Evolutionary conservation across 495 filamentous ascomycete genomes (phyloP).

Genomic region (Chlorociboria aeruginascens): DNA sequence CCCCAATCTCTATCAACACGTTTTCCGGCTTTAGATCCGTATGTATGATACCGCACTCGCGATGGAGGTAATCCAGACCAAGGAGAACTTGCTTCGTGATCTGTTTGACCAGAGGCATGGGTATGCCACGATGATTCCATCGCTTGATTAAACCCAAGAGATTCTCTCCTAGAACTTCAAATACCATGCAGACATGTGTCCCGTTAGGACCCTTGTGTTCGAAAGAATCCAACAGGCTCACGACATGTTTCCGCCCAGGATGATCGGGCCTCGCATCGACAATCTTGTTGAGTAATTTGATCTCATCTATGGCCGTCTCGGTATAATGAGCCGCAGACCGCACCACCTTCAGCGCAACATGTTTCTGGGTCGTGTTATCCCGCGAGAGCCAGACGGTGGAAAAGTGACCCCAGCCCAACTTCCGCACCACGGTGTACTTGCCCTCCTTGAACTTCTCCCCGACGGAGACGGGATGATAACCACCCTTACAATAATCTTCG

Average conservation of each 20-base stretch:
- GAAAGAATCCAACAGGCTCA: conserved; percentile 91
- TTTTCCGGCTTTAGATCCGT: conserved; percentile 98
- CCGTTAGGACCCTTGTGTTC: conserved; percentile 97
- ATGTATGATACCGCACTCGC: conserved; percentile 98
- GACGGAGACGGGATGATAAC: conserved; percentile 87
- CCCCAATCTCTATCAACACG: conserved; percentile 96
- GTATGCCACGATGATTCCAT: conserved; percentile 96
- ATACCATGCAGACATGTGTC: conserved; percentile 97
- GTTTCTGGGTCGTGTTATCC: conserved; percentile 83
- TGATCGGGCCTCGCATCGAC: conserved; percentile 89
- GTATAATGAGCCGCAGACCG: conserved; percentile 96
- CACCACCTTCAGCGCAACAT: conserved; percentile 96
- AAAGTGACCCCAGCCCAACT: conserved; percentile 98
- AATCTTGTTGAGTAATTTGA: conserved; percentile 93
- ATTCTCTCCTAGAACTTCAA: conserved; percentile 95
- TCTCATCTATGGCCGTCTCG: conserved; percentile 97
- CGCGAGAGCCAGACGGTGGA: conserved; percentile 95
- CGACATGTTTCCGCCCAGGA: conserved; percentile 86
- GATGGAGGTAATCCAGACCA: conserved; percentile 89
- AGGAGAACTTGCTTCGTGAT: conserved; percentile 97
- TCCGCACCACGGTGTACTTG: conserved; percentile 90
- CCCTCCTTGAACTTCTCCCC: conserved; percentile 97
- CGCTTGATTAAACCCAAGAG: conserved; percentile 90
- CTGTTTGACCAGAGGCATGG: conserved; percentile 91
- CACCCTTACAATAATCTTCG: conserved; percentile 98